A percentile compares a stretch with the other conserved stretches of the same genome.
phyloP scores from a whole-genome alignment of 495 filamentous ascomycete genomes.

The Aspergillus incahuasiensis region DNA sequence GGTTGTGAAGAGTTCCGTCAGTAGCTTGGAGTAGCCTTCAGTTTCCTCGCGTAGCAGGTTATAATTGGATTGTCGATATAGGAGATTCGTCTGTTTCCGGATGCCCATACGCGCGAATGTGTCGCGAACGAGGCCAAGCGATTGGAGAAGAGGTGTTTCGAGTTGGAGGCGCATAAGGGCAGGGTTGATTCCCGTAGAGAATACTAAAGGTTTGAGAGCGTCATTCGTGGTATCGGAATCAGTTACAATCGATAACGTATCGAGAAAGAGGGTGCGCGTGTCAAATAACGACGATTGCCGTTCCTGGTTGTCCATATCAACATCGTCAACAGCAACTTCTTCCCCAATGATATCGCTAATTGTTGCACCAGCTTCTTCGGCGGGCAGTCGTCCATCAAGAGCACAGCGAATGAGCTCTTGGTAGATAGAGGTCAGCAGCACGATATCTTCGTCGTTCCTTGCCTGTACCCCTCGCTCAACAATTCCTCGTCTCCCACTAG shows the following conservation, averaged over 20 bases:
- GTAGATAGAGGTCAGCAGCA: conserved; percentile 64
- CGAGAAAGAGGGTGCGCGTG: conserved; percentile 69
- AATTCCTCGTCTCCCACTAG: conserved; percentile 41
- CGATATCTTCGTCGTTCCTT: conserved; percentile 58
- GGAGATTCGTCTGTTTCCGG: conserved; percentile 80
- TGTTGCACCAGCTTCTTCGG: conserved; percentile 63
- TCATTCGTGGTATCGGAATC: conserved; percentile 53
- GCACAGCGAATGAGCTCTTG: conserved; percentile 78
- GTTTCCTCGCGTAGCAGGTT: conserved; percentile 94
- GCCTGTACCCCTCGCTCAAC: conserved; percentile 47
- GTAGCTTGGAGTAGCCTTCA: conserved; percentile 86
- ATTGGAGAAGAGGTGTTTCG: conserved; percentile 69
- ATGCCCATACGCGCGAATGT: conserved; percentile 79
- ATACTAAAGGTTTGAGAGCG: conserved; percentile 51
- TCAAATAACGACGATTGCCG: conserved; percentile 43
- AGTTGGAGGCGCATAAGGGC: conserved; percentile 73
- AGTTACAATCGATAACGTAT: conserved; percentile 70
- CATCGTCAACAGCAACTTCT: conserved; percentile 41
- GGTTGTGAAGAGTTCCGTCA: conserved; percentile 84
- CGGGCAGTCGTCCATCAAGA: conserved; percentile 60
- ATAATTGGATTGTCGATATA: conserved; percentile 95
- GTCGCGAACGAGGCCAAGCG: conserved; percentile 73
- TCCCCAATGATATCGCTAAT: conserved; percentile 70
- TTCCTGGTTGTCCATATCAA: conserved; percentile 29
- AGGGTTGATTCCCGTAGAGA: conserved; percentile 66